phyloP scores from a whole-genome alignment of 257 asterid genomes.

The Solanum bulbocastanum region DNA sequence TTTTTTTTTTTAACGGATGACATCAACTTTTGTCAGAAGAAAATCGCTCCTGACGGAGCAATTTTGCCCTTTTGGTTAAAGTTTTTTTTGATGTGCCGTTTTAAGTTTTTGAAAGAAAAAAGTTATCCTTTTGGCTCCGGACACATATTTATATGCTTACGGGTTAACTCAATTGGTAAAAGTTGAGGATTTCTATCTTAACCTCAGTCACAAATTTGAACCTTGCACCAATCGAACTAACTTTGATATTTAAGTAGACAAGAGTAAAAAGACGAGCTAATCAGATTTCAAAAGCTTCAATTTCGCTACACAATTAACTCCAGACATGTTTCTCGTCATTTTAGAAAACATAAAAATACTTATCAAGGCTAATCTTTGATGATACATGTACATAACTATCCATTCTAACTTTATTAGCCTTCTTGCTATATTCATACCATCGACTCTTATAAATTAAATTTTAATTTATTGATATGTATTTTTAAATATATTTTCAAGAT shows the following conservation, averaged over 20 bases:
- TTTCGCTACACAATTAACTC: not conserved
- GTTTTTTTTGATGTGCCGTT: too few species aligned
- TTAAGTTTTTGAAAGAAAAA: too few species aligned
- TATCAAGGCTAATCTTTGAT: not conserved
- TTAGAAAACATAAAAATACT: not conserved
- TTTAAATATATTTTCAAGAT: not conserved
- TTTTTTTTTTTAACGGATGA: too few species aligned
- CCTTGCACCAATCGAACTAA: not conserved
- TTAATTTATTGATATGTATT: not conserved
- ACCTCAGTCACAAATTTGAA: not conserved
- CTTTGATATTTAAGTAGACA: not conserved
- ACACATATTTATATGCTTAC: not conserved
- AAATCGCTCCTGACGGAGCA: too few species aligned
- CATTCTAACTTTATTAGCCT: not conserved
- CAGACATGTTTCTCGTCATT: not conserved
- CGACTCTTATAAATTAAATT: not conserved
- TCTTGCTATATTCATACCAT: not conserved
- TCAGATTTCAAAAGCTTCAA: not conserved
- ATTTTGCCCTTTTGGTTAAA: too few species aligned
- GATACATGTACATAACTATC: not conserved
- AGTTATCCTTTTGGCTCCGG: too few species aligned
- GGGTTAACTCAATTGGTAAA: not conserved
- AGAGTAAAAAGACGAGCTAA: not conserved
- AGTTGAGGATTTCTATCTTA: not conserved
- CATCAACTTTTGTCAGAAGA: too few species aligned